Conservation (phyloP, 2,329 filamentous ascomycete genomes). For the Penicillium rolfsii region DNA sequence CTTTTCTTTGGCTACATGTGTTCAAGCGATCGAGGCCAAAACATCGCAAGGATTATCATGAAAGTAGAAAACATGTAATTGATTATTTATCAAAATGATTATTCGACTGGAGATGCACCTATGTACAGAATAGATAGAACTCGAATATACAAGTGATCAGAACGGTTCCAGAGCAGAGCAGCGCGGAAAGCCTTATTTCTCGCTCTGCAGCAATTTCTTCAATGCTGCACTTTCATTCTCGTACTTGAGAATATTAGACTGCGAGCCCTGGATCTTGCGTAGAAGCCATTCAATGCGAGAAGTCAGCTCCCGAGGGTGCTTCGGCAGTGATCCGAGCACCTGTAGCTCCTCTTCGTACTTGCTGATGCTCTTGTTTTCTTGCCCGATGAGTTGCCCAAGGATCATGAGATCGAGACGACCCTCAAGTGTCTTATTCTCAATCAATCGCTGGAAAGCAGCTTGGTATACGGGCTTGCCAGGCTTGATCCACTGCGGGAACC, state of each 20-base stretch:
- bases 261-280: slow-evolving; percentile 71
- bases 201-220: slow-evolving; percentile 69
- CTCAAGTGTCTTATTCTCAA: slow-evolving; percentile 71
- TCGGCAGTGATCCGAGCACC: slow-evolving; percentile 70
- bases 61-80: too few species aligned
- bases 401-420: slow-evolving; percentile 74
- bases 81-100: neutral
- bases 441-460: slow-evolving; percentile 75
- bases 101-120: neutral
- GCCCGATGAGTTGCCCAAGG: slow-evolving; percentile 68
- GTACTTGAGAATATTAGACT: slow-evolving; percentile 72
- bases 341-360: slow-evolving; percentile 78
- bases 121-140: neutral
- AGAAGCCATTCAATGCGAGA: slow-evolving; percentile 73
- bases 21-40: too few species aligned
- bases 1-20: too few species aligned
- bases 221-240: slow-evolving; percentile 72
- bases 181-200: slow-evolving; percentile 45
- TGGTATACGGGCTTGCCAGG: slow-evolving; percentile 86
- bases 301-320: slow-evolving; percentile 68
- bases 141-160: neutral
- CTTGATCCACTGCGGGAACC: slow-evolving; percentile 75
- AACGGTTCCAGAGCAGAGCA: neutral
- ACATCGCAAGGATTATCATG: too few species aligned
- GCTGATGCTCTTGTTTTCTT: slow-evolving; percentile 73